Percentiles rank a stretch among this genome's conserved stretches.
These are phyloP conservation scores for Persicaria maculosa DNA, from an alignment of 148 eudicot species.

Conservation along the genomic window DNA sequence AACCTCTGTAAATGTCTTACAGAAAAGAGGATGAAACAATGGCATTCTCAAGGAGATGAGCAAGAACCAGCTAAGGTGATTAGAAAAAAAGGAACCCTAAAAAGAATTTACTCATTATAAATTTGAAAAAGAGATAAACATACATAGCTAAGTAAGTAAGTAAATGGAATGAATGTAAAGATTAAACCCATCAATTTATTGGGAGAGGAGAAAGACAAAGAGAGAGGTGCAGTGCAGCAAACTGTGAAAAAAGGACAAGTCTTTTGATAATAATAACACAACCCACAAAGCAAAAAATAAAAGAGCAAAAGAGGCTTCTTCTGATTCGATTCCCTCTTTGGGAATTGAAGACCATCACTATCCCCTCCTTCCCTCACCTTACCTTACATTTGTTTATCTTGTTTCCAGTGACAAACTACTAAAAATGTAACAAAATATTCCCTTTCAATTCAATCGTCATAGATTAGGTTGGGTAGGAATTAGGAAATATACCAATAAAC, in stretches of 20 bases:
- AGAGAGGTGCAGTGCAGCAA: slow-evolving; percentile 4
- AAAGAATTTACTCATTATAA: not conserved
- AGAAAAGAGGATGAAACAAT: not conserved
- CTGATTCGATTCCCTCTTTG: slow-evolving; percentile 7
- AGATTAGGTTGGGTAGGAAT: no score
- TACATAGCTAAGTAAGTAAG: not conserved
- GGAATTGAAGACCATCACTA: slow-evolving; percentile 9
- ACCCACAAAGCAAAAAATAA: not conserved
- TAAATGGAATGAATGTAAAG: not conserved
- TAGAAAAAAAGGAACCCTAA: not conserved
- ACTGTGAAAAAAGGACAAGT: slow-evolving; percentile 3
- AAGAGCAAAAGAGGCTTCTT: not conserved
- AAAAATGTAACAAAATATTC: no score
- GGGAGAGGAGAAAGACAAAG: slow-evolving; percentile 2
- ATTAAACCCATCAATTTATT: not conserved
- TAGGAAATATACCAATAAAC: no score
- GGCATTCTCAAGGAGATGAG: not conserved
- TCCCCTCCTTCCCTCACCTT: not conserved
- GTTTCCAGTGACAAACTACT: no score
- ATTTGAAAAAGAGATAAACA: not conserved
- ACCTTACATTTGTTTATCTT: not conserved
- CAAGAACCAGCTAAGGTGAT: not conserved
- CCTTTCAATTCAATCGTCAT: no score
- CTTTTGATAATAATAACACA: slow-evolving; percentile 6
- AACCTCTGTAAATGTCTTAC: not conserved